Evolutionary conservation across 1,139 yeast genomes (phyloP), one percentile per base, ranked within the genome.

Genomic region (Geotrichum restrictum): DNA sequence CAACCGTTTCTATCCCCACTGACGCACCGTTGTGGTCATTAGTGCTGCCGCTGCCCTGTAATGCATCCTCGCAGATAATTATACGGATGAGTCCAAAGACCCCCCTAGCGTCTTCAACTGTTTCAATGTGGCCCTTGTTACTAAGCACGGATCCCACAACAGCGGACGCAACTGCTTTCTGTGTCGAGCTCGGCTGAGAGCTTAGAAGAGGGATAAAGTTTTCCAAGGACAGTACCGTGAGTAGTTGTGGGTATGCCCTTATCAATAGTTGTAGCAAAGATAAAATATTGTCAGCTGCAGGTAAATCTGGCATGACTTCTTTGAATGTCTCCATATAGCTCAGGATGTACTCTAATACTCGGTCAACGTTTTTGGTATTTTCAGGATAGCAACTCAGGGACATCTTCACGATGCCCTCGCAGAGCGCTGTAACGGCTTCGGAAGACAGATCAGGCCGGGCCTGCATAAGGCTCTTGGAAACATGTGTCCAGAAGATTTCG

Each of bases 381-480:
- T 76, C 72, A 1, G 88, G 86, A 61, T 86, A 87, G 70, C 84
- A 86, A 10, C 78, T 75, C 49, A 87, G 72, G 0, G 89, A 76
- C 42, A 91, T 69, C 57, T 78, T 79, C 48, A 85, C 76, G 38
- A 87, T 76, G 13, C 86, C 80, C 55, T 82, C 83, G 44, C 88
- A 73, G 29, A 89, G 74, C 0, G 78, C 75, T 6, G 88, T 77
- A 55, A 81, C 80, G 58, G 87, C 94, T 43, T 79, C 80, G 19
- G 80, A 64, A 0, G 89, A 73, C 27, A 88, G 69, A 49, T 83
- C 85, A 0, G 88, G 83, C 55, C 84, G 80, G 8, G 74, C 68
- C 50, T 79, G 74, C 54, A 75, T 74, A 29, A 88, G 67, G 45
- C 75, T 75, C 38, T 74, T 68, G 31, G 46, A 32, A 56, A 86